These are phyloP conservation scores for Clathrus columnatus DNA, from an alignment of 768 basidiomycete species.

Conservation along the genomic window DNA sequence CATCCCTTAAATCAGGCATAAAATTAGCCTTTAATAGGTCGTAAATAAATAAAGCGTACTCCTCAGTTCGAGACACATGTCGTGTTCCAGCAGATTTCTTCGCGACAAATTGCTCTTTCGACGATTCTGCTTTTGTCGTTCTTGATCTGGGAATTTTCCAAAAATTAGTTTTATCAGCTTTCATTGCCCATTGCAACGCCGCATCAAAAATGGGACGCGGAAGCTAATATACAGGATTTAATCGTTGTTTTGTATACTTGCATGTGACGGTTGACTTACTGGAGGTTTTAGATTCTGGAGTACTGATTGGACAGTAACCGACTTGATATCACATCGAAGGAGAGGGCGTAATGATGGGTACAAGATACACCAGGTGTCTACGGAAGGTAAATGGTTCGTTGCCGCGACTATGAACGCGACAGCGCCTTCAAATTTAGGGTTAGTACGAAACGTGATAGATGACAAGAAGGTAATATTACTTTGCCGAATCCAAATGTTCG, in stretches of 20 bases:
- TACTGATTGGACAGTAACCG: conserved; percentile 67
- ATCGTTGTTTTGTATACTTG: not conserved
- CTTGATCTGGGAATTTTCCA: conserved; percentile 53
- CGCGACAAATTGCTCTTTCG: conserved; percentile 61
- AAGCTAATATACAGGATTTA: conserved; percentile 26
- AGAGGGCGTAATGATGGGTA: conserved; percentile 87
- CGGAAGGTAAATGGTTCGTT: conserved; percentile 68
- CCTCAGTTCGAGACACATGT: conserved; percentile 47
- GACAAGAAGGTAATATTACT: conserved; percentile 34
- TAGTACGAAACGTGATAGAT: not conserved
- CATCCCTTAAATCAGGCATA: conserved; percentile 47
- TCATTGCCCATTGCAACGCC: conserved; percentile 83
- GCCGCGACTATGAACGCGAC: conserved; percentile 84
- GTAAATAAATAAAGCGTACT: conserved; percentile 42
- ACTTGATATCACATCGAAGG: conserved; percentile 71
- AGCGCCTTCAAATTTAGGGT: conserved; percentile 45
- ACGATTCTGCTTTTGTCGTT: conserved; percentile 49
- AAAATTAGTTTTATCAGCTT: conserved; percentile 67
- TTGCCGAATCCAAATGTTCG: conserved; percentile 93
- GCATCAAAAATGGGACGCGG: conserved; percentile 75
- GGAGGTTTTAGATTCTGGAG: conserved; percentile 69
- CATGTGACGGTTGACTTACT: conserved; percentile 38
- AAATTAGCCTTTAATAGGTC: not conserved
- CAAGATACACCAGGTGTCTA: conserved; percentile 95
- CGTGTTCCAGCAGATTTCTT: conserved; percentile 43